A percentile compares a stretch with the other conserved stretches of the same genome.
Evolutionary conservation across 2,329 filamentous ascomycete genomes (phyloP).

Genomic region (Talaromyces sp.): DNA sequence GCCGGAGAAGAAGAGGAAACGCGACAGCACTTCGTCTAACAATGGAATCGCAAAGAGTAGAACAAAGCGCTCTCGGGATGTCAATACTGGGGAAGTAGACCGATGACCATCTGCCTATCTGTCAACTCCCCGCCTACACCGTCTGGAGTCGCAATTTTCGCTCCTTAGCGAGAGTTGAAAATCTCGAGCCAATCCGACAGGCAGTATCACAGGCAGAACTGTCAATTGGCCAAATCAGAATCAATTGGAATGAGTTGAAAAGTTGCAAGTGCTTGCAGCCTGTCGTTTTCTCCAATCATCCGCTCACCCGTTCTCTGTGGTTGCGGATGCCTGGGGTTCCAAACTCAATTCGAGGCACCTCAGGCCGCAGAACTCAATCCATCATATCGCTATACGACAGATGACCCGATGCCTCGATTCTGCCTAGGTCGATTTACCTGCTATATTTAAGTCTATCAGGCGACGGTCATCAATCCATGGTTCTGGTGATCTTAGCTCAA

Average conservation of each 20-base stretch:
- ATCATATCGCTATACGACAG: background rate
- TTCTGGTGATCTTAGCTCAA: background rate
- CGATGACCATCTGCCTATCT: background rate
- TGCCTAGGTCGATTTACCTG: background rate
- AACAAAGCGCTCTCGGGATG: background rate
- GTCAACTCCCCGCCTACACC: background rate
- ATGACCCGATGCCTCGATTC: background rate
- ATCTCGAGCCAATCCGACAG: background rate
- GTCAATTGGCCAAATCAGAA: background rate
- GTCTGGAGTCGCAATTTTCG: background rate
- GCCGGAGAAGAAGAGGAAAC: slow-evolving; percentile 40
- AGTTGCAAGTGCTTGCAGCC: background rate
- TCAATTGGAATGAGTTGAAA: background rate
- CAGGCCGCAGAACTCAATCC: background rate
- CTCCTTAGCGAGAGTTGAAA: background rate
- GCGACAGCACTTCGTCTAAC: slow-evolving; percentile 30
- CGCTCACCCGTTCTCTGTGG: background rate
- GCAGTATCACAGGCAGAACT: background rate
- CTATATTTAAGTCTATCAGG: background rate
- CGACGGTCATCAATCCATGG: background rate
- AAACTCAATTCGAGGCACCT: background rate
- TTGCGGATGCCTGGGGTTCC: slow-evolving; percentile 4
- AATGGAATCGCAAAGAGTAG: background rate
- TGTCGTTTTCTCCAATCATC: background rate
- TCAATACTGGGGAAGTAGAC: background rate